Evolutionary conservation across 805 yeast genomes (phyloP).

Genomic region (Nakazawaea wickerhamii): DNA sequence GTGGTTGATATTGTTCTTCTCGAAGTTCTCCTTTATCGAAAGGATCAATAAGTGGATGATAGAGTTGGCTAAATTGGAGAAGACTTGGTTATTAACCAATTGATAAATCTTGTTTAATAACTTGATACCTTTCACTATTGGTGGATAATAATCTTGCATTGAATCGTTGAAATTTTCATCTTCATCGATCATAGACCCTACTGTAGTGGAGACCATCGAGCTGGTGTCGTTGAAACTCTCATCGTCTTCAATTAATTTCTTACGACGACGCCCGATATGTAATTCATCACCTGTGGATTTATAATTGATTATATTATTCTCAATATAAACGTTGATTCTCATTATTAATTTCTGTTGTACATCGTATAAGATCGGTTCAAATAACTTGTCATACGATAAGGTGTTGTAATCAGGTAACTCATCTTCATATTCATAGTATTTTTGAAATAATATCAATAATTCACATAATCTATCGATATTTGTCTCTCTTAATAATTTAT

Average conservation of each 20-base stretch:
- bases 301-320: slow-evolving; percentile 60
- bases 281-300: slow-evolving; percentile 66
- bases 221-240: slow-evolving; percentile 7
- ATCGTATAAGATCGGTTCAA: slow-evolving; percentile 68
- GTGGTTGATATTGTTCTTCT: slow-evolving; percentile 39
- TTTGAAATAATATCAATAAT: slow-evolving; percentile 61
- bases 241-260: slow-evolving; percentile 5
- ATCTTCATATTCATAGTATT: slow-evolving; percentile 63
- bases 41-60: slow-evolving; percentile 73
- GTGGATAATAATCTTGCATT: slow-evolving; percentile 45
- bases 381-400: slow-evolving; percentile 52
- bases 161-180: slow-evolving; percentile 23
- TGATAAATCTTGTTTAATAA: slow-evolving; percentile 76
- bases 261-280: slow-evolving; percentile 43
- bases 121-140: slow-evolving; percentile 62
- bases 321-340: slow-evolving; percentile 69
- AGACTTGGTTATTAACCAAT: slow-evolving; percentile 67
- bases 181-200: slow-evolving; percentile 13
- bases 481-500: slow-evolving; percentile 62
- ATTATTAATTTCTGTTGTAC: slow-evolving; percentile 78
- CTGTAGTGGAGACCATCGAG: slow-evolving; percentile 4
- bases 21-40: slow-evolving; percentile 53
- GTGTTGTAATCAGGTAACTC: slow-evolving; percentile 22
- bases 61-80: slow-evolving; percentile 85
- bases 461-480: slow-evolving; percentile 70